Base-by-base conservation (phyloP, 805 yeast species). In the Debaryomyces tyrocola region DNA sequence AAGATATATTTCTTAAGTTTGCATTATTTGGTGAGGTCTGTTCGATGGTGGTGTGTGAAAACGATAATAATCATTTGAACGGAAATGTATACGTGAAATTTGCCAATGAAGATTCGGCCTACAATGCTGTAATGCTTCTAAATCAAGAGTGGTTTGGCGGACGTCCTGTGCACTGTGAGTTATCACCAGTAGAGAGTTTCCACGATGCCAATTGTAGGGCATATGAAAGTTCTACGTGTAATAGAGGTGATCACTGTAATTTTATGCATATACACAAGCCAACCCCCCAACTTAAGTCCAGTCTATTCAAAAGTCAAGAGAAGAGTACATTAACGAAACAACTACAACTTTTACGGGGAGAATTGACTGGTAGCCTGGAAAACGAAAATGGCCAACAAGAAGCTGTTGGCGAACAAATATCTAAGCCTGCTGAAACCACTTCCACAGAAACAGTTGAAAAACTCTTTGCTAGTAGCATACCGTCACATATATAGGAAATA, bases 21-120 rank as follows among this genome's bases (percentile, higher is more conserved):
- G 78, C 69, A 45, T 57, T 55, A 27, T 63, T 73, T 35, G 85
- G 84, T 2, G 69, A 67, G 36, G 64, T 92, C 6, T 80, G 76
- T 33, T 82, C 81, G 31, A 56, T 92, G 51, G 80, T 83, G 0
- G 86, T 92, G 1, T 87, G 95, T 57, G 96, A 87, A 52, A 92
- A 92, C 62, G 82, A 80, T 42, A 87, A 87, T 55, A 83, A 83
- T 53, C 96, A 91, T 62, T 66, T 92, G 47, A 82, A 82, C 51
- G 98, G 98, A 1, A 90, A 90, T 60, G 96, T 91, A 0, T 88
- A 88, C 60, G 80, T 87, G 15, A 75, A 79, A 48, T 91, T 82
- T 62, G 60, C 68, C 28, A 64, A 73, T 20, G 77, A 76, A 17
- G 74, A 73, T 4, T 80, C 77, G 24, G 96, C 97, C 0, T 69